A percentile compares a stretch with the other conserved stretches of the same genome.
Conservation (phyloP, 208 protist species). For the Tetramitus jugosus region DNA sequence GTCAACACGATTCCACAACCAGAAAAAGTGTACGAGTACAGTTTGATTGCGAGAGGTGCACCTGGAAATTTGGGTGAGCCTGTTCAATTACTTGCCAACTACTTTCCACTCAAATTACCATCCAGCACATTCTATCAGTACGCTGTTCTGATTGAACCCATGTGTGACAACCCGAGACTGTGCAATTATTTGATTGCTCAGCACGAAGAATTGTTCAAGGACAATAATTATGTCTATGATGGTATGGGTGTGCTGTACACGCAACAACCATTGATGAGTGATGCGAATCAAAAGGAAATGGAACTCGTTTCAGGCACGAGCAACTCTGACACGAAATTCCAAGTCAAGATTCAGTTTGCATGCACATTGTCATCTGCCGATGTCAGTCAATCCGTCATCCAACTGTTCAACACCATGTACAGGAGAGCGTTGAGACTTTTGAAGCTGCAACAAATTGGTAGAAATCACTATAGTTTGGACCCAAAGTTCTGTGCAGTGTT, state of each 20-base stretch:
- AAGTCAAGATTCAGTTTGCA: neutral
- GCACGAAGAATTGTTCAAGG: neutral
- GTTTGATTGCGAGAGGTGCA: too few species aligned
- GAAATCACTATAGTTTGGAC: neutral
- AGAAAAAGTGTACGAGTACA: too few species aligned
- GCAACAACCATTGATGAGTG: neutral
- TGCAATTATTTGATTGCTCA: neutral
- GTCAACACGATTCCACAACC: too few species aligned
- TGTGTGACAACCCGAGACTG: neutral
- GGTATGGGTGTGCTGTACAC: neutral
- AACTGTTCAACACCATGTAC: neutral
- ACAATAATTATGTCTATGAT: neutral
- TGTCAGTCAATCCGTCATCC: neutral
- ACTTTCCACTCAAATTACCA: neutral
- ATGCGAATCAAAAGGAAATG: neutral
- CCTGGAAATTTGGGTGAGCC: neutral
- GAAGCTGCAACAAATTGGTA: slow-evolving; percentile 2
- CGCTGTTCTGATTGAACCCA: neutral
- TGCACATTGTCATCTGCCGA: neutral
- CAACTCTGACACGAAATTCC: neutral
- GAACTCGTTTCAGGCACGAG: neutral
- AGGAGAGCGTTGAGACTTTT: neutral
- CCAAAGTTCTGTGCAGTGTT: neutral
- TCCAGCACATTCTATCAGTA: neutral
- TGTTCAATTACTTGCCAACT: neutral